Base-by-base conservation (phyloP, 768 basidiomycete genomes). In the Clitopilus passeckerianus region DNA sequence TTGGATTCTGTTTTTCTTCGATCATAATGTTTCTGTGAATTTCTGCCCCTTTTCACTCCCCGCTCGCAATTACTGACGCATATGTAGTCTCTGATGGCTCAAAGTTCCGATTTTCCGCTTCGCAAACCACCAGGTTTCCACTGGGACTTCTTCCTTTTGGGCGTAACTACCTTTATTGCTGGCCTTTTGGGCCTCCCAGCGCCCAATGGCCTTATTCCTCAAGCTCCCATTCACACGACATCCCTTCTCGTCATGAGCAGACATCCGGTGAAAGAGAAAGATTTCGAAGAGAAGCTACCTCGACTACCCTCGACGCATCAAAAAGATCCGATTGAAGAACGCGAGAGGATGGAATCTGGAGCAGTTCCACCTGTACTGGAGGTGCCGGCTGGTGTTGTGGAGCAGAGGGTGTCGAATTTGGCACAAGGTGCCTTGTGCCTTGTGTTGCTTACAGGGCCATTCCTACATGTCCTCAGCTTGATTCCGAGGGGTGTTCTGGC, bases 1-100 rank as follows among this genome's bases (percentile, higher is more conserved):
- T 5, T 97, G 91, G 85, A 82, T 96, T 22, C 74, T 97, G 46
- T 96, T 98, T 75, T 95, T 95, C 77, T 97, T 97, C 64, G 94
- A 98, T 63, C 91, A 95, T 64, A 95, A 95, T 65, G 91, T 95
- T 57, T 95, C 93, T 53, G 91, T 92, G 69, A 65, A 89, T 74
- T 54, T 14, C 24, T 37, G 33, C 44, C 22, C 24, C 33, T 33
- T 12, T 57, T 52, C 16, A 30, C 35, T 27, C 14, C 18, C 6
- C 27, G 53, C 34, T 8, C 56, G 53, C 22, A 60, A 24, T 34
- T 5, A 53, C 59, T 59, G 56, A 59, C 57, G 24, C 57, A 18
- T 44, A 41, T 14, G n/a, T 62, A 94, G 93, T 93, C 91, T 0
- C 70, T 98, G 34, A 97, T 97, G 77, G 93, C 95, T 0, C 95